phyloP scores from a whole-genome alignment of 371 early-diverging fungal species.

The Blyttiomyces sp. region DNA sequence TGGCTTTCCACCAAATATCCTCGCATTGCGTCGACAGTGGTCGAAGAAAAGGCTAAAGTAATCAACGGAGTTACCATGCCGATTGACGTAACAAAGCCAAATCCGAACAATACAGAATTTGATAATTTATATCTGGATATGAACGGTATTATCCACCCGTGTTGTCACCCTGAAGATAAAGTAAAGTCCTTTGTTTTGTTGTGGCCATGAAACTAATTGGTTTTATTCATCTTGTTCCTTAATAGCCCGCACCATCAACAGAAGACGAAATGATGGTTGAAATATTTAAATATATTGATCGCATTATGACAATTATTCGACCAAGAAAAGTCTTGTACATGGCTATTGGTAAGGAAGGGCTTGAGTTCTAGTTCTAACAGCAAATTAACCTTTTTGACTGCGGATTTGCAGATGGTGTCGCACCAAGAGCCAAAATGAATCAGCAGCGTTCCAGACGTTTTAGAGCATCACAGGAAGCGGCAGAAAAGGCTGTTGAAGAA shows the following conservation, averaged over 20 bases:
- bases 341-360: slow-evolving; percentile 72
- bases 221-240: neutral
- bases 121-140: slow-evolving; percentile 99
- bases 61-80: slow-evolving; percentile 75
- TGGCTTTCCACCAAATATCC: slow-evolving; percentile 97
- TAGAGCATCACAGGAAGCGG: slow-evolving; percentile 85
- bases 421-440: slow-evolving; percentile 99
- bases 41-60: slow-evolving; percentile 69
- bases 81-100: slow-evolving; percentile 84
- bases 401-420: slow-evolving; percentile 88
- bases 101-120: slow-evolving; percentile 90
- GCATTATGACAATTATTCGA: slow-evolving; percentile 84
- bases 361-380: neutral
- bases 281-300: slow-evolving; percentile 93
- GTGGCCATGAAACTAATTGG: neutral
- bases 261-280: slow-evolving; percentile 94
- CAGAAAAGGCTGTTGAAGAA: slow-evolving; percentile 70
- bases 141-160: slow-evolving; percentile 99
- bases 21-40: slow-evolving; percentile 73
- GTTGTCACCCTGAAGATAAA: slow-evolving; percentile 93
- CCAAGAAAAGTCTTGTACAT: slow-evolving; percentile 95
- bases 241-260: slow-evolving; percentile 80
- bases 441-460: slow-evolving; percentile 99
- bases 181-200: slow-evolving; percentile 18
- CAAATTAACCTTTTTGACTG: neutral